Evolutionary conservation across 345 rosid species (phyloP).

Genomic region (Arabis hirsuta): DNA sequence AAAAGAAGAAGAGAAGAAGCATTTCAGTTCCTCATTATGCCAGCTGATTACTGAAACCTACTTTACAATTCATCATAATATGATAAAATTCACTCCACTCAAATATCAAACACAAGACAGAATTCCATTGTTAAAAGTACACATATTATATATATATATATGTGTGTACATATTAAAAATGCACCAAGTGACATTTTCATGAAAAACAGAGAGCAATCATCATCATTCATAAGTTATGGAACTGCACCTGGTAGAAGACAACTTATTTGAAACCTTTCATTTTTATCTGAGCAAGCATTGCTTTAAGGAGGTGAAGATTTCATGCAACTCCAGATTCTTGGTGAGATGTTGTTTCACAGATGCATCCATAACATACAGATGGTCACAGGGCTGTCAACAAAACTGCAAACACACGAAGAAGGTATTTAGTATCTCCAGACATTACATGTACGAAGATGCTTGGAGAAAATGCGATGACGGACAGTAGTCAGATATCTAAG

Average conservation of each 20-base stretch:
- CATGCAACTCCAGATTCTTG: constrained; percentile 44
- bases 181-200: constrained; percentile 18
- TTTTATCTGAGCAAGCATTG: constrained; percentile 67
- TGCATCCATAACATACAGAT: constrained; percentile 72
- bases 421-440: constrained; percentile 23
- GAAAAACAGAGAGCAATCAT: constrained; percentile 19
- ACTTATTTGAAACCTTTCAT: constrained; percentile 62
- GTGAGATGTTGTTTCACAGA: constrained; percentile 48
- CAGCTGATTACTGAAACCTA: constrained; percentile 22
- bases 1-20: constrained; percentile 14
- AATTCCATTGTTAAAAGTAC: constrained; percentile 15
- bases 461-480: constrained; percentile 4
- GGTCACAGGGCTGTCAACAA: constrained; percentile 85
- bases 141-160: background rate
- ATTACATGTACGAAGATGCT: constrained; percentile 21
- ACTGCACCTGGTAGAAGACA: constrained; percentile 82
- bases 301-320: constrained; percentile 80
- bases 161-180: background rate
- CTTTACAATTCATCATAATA: constrained; percentile 31
- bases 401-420: constrained; percentile 28
- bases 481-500: constrained; percentile 28
- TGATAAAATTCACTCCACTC: constrained; percentile 8
- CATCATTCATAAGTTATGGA: constrained; percentile 20
- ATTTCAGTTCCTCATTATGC: background rate
- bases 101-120: constrained; percentile 17